phyloP scores from a whole-genome alignment of 768 basidiomycete genomes.

The Suillus subluteus region DNA sequence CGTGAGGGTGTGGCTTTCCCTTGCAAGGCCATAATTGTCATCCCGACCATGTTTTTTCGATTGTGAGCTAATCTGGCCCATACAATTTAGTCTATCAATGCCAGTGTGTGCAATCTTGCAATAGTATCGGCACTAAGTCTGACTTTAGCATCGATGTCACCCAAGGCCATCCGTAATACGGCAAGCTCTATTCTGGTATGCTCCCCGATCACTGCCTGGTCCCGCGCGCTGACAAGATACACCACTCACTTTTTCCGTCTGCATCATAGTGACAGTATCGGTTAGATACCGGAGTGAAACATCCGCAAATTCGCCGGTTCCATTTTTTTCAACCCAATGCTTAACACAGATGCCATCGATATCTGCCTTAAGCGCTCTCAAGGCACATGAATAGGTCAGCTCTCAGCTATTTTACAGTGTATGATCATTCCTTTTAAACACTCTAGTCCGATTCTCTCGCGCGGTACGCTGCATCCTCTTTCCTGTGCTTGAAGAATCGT shows the following conservation, averaged over 20 bases:
- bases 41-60: neutral
- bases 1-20: neutral
- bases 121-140: neutral
- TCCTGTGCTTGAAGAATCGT: neutral
- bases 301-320: neutral
- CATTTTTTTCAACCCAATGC: neutral
- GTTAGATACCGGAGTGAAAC: neutral
- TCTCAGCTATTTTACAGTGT: neutral
- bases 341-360: neutral
- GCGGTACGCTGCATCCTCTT: neutral
- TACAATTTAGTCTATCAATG: neutral
- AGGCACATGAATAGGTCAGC: neutral
- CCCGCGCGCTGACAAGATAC: neutral
- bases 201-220: neutral
- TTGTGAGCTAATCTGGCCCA: neutral
- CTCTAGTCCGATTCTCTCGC: neutral
- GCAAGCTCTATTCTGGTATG: too few species aligned
- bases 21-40: neutral
- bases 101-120: neutral
- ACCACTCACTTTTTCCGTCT: neutral
- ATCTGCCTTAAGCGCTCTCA: neutral
- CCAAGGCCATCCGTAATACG: too few species aligned
- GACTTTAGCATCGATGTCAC: too few species aligned
- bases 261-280: neutral
- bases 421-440: neutral